Conservation (phyloP, 768 basidiomycete genomes). For the Naganishia friedmannii region DNA sequence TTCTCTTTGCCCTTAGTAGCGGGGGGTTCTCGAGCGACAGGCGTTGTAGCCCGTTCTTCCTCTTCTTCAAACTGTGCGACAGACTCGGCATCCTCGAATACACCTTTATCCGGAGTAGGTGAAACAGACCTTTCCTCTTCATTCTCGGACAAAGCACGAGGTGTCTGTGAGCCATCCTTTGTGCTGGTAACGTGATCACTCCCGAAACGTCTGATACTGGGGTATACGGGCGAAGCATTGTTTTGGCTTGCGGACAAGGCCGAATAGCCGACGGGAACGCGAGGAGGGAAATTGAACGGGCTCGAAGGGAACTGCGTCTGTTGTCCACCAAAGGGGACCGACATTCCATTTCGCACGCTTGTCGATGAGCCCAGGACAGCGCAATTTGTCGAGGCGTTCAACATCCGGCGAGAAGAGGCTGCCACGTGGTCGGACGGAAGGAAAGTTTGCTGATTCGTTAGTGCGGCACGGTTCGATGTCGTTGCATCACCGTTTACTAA, state of each 20-base stretch:
- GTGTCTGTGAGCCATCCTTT: conserved; percentile 13
- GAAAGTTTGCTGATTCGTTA: neutral
- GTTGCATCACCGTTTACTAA: neutral
- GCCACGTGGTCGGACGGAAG: conserved; percentile 4
- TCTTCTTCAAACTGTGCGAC: neutral
- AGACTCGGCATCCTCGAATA: neutral
- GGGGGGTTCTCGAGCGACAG: neutral
- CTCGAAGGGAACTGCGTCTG: conserved; percentile 23
- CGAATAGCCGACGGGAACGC: conserved; percentile 7
- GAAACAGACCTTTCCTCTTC: conserved; percentile 6
- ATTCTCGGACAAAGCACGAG: neutral
- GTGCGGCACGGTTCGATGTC: neutral
- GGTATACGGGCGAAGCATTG: neutral
- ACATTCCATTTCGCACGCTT: neutral
- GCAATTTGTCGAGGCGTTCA: neutral
- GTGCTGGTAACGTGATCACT: neutral
- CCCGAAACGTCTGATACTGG: neutral
- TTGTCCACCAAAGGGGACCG: conserved; percentile 16
- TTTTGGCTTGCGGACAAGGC: conserved; percentile 8
- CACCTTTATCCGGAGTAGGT: neutral
- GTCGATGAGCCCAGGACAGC: neutral
- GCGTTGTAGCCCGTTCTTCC: conserved; percentile 1
- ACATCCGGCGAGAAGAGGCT: conserved; percentile 10
- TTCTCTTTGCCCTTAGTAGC: neutral
- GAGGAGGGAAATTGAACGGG: conserved; percentile 18